Percentiles rank a stretch among this genome's conserved stretches.
Conservation (phyloP, 164 flowering plant genomes). For the Vitis riparia region DNA sequence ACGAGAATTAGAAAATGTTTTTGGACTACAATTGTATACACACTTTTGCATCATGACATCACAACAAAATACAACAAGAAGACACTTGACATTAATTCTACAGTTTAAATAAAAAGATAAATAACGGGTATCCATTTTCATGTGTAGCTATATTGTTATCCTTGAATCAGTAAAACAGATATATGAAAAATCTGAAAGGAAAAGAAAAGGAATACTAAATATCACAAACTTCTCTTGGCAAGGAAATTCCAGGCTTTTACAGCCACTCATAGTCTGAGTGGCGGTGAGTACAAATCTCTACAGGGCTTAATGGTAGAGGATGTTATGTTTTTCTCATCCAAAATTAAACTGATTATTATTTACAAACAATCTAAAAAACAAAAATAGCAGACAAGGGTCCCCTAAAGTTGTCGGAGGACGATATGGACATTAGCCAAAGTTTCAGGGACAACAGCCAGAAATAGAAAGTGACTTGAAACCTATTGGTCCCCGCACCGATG, state of each 20-base stretch:
- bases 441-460: slow-evolving; percentile 40
- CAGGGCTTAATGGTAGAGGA: slow-evolving; percentile 18
- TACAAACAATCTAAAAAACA: slow-evolving; percentile 20
- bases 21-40: not conserved
- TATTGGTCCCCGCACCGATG: slow-evolving; percentile 40
- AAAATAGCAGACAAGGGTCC: slow-evolving; percentile 54
- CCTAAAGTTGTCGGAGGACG: slow-evolving; percentile 43
- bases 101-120: slow-evolving; percentile 6
- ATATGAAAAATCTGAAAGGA: slow-evolving; percentile 3
- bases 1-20: not conserved
- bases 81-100: slow-evolving; percentile 11
- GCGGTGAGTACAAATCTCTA: slow-evolving; percentile 22
- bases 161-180: slow-evolving; percentile 14
- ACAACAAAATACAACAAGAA: slow-evolving; percentile 6
- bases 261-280: slow-evolving; percentile 45
- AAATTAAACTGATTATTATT: slow-evolving; percentile 19
- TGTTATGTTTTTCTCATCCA: slow-evolving; percentile 29
- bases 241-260: slow-evolving; percentile 38
- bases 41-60: not conserved
- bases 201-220: slow-evolving; percentile 9
- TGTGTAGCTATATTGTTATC: slow-evolving; percentile 14
- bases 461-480: slow-evolving; percentile 45
- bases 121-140: slow-evolving; percentile 5
- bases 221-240: slow-evolving; percentile 31
- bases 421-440: slow-evolving; percentile 34